A percentile compares a stretch with the other conserved stretches of the same genome.
phyloP scores from a whole-genome alignment of 768 basidiomycete species.

The Rhodotorula diobovata region DNA sequence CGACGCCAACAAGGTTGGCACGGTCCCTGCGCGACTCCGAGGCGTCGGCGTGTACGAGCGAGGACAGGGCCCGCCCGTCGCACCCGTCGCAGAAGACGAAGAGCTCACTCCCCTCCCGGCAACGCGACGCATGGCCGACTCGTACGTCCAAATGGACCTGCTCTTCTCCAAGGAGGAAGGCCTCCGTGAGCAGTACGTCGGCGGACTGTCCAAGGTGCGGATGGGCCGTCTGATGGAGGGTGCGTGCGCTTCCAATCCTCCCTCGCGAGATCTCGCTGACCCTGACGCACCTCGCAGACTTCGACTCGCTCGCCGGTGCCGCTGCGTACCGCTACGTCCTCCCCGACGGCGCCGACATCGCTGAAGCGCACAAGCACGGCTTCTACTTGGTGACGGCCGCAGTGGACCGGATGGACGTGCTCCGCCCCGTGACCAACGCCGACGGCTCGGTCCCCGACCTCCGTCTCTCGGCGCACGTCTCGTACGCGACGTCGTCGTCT shows the following conservation, averaged over 20 bases:
- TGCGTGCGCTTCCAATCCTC: background rate
- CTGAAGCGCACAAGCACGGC: constrained; percentile 31
- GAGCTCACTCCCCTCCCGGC: constrained; percentile 12
- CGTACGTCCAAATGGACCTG: constrained; percentile 36
- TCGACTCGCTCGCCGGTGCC: constrained; percentile 29
- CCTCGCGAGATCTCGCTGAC: background rate
- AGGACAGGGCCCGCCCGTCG: background rate
- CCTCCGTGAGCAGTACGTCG: constrained; percentile 37
- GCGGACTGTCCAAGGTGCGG: constrained; percentile 25
- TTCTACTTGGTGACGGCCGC: constrained; percentile 43
- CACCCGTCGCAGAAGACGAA: background rate
- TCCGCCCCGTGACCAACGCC: constrained; percentile 29
- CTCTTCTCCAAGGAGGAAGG: constrained; percentile 21
- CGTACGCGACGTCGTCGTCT: constrained; percentile 34
- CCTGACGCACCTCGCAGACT: constrained; percentile 3
- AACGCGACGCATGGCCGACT: constrained; percentile 24
- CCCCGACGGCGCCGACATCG: constrained; percentile 18
- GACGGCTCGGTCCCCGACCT: constrained; percentile 39
- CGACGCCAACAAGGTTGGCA: background rate
- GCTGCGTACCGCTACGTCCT: constrained; percentile 39
- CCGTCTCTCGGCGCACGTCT: constrained; percentile 40
- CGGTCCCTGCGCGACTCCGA: constrained; percentile 1
- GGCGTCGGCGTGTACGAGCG: constrained; percentile 1
- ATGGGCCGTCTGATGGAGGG: constrained; percentile 41
- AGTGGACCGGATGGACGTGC: constrained; percentile 42